phyloP scores from a whole-genome alignment of 78 protist species.

The Trichosphaerium sp. region DNA sequence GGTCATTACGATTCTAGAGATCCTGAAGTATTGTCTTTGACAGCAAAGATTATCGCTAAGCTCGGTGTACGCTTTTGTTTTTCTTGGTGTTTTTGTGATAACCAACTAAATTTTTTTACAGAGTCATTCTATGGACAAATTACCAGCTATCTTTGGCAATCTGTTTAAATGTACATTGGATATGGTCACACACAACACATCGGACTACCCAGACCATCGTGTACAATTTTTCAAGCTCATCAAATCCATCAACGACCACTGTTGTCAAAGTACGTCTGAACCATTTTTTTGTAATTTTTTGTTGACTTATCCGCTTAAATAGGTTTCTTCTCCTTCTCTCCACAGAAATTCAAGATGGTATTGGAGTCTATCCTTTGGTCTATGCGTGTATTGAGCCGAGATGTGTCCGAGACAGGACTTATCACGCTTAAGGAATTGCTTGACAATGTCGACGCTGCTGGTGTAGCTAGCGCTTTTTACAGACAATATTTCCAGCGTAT shows the following conservation, averaged over 20 bases:
- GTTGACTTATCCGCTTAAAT: background rate
- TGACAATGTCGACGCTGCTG: slow-evolving; percentile 18
- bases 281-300: background rate
- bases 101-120: slow-evolving; percentile 34
- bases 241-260: slow-evolving; percentile 67
- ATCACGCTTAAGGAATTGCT: slow-evolving; percentile 40
- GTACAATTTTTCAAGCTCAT: slow-evolving; percentile 73
- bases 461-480: slow-evolving; percentile 37
- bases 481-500: slow-evolving; percentile 17
- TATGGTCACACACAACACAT: slow-evolving; percentile 77
- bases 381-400: slow-evolving; percentile 80
- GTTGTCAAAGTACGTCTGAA: slow-evolving; percentile 50
- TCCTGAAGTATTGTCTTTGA: slow-evolving; percentile 35
- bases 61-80: slow-evolving; percentile 1
- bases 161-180: slow-evolving; percentile 77
- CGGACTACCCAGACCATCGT: slow-evolving; percentile 88
- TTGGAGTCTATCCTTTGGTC: slow-evolving; percentile 88
- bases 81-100: slow-evolving; percentile 41
- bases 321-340: slow-evolving; percentile 38
- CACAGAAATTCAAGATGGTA: slow-evolving; percentile 58
- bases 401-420: slow-evolving; percentile 72
- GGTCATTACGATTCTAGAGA: slow-evolving; percentile 60
- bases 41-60: background rate
- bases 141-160: slow-evolving; percentile 67
- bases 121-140: slow-evolving; percentile 12